Conservation (phyloP, 2,329 filamentous ascomycete genomes). For the Clathrospora elynae region DNA sequence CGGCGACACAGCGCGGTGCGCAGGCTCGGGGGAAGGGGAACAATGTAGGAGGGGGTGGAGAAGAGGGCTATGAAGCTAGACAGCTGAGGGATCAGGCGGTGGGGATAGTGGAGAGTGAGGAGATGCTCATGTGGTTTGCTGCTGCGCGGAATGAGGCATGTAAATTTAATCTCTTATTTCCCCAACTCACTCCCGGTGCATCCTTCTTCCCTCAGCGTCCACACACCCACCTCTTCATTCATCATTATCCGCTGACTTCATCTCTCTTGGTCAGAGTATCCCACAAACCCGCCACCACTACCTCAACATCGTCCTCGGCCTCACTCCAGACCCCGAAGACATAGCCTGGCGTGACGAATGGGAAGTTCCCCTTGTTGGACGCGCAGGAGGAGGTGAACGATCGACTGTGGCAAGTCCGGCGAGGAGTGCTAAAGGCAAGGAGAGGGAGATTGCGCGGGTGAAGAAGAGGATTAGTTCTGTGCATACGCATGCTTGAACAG, state of each 20-base stretch:
- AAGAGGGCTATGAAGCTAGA: conserved; percentile 37
- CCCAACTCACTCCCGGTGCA: too few relatives aligned
- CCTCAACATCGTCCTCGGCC: conserved; percentile 31
- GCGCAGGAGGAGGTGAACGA: conserved; percentile 2
- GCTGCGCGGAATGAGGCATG: conserved; percentile 43
- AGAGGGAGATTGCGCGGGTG: conserved; percentile 20
- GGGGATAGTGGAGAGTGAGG: conserved; percentile 40
- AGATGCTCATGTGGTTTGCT: conserved; percentile 47
- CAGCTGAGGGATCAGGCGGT: conserved; percentile 40
- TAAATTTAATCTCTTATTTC: conserved; percentile 3
- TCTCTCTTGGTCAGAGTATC: conserved; percentile 26
- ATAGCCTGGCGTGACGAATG: conserved; percentile 26
- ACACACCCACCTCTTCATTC: neutral
- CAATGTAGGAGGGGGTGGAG: neutral
- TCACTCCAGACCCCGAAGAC: neutral
- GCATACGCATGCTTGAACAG: conserved; percentile 5
- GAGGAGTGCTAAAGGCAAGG: conserved; percentile 22
- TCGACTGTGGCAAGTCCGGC: conserved; percentile 15
- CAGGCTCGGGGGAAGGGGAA: neutral
- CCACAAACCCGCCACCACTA: conserved; percentile 40
- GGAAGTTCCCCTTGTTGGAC: conserved; percentile 12
- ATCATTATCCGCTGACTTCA: neutral
- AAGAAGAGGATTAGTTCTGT: conserved; percentile 17
- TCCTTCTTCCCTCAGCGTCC: neutral
- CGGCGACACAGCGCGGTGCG: too few relatives aligned